A percentile compares a stretch with the other conserved stretches of the same genome.
phyloP scores from a whole-genome alignment of 192 early-diverging fungal genomes.

The Mortierella hygrophila region DNA sequence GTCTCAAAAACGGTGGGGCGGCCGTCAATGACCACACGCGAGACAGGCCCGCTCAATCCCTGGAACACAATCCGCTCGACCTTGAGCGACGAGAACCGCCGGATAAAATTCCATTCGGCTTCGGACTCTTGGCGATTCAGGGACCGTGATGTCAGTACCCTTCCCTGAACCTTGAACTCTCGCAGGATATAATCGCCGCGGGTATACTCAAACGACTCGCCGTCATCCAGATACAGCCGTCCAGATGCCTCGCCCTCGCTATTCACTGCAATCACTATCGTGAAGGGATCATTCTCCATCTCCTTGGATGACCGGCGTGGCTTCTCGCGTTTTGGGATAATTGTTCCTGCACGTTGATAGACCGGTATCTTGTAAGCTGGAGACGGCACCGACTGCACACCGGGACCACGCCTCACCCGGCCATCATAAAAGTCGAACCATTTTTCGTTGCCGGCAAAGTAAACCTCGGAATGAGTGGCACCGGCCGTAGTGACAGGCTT shows the following conservation, averaged over 20 bases:
- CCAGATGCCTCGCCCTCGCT: conserved; percentile 79
- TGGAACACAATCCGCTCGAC: not conserved
- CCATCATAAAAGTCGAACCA: conserved; percentile 78
- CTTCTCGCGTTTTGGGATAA: conserved; percentile 89
- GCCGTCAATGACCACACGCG: not conserved
- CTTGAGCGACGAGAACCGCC: conserved; percentile 1
- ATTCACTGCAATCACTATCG: conserved; percentile 86
- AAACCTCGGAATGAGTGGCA: conserved; percentile 70
- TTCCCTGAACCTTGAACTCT: conserved; percentile 65
- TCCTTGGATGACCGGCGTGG: conserved; percentile 83
- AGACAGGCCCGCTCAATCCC: not conserved
- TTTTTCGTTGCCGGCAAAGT: conserved; percentile 78
- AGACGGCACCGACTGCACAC: conserved; percentile 65
- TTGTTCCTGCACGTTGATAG: conserved; percentile 87
- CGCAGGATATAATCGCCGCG: conserved; percentile 75
- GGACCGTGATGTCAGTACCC: conserved; percentile 51
- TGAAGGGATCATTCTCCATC: conserved; percentile 91
- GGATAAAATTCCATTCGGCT: not conserved
- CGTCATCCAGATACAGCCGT: conserved; percentile 92
- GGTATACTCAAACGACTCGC: conserved; percentile 78
- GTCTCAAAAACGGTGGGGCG: not conserved
- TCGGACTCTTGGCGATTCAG: not conserved
- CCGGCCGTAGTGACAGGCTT: conserved; percentile 76
- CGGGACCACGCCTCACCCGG: conserved; percentile 42
- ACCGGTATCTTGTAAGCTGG: conserved; percentile 85